A percentile compares a stretch with the other conserved stretches of the same genome.
Evolutionary conservation across 176 grass and related monocot species (phyloP).

Genomic region (Rhynchospora breviuscula): DNA sequence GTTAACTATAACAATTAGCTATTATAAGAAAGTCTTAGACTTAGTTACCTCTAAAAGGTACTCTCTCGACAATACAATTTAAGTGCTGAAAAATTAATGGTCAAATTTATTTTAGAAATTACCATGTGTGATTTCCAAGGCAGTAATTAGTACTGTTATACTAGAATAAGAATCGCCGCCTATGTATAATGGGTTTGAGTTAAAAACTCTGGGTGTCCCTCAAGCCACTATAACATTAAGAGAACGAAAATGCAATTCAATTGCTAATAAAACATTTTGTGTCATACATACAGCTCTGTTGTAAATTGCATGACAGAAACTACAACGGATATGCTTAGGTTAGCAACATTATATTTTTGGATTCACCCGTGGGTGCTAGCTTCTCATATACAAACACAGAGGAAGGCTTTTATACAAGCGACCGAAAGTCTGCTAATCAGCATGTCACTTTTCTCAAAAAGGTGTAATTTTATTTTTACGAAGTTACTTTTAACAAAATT

Average conservation of each 20-base stretch:
- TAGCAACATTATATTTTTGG: constrained; percentile 68
- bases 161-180: constrained; percentile 60
- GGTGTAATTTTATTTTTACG: not conserved
- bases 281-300: too few species aligned
- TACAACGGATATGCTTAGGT: constrained; percentile 23
- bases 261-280: too few species aligned
- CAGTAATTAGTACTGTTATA: constrained; percentile 37
- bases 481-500: not conserved
- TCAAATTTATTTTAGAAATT: not conserved
- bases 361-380: constrained; percentile 60
- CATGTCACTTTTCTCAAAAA: constrained; percentile 43
- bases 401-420: constrained; percentile 33
- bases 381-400: constrained; percentile 50
- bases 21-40: not conserved
- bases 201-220: constrained; percentile 42
- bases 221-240: constrained; percentile 45
- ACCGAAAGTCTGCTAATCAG: constrained; percentile 35
- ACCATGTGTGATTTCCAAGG: constrained; percentile 36
- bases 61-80: not conserved
- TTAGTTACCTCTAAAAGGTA: not conserved
- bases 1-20: too few species aligned
- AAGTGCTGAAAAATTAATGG: not conserved
- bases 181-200: constrained; percentile 60
- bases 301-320: too few species aligned
- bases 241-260: not conserved